Conservation (phyloP, 345 rosid species). For the Ricinus communis region DNA sequence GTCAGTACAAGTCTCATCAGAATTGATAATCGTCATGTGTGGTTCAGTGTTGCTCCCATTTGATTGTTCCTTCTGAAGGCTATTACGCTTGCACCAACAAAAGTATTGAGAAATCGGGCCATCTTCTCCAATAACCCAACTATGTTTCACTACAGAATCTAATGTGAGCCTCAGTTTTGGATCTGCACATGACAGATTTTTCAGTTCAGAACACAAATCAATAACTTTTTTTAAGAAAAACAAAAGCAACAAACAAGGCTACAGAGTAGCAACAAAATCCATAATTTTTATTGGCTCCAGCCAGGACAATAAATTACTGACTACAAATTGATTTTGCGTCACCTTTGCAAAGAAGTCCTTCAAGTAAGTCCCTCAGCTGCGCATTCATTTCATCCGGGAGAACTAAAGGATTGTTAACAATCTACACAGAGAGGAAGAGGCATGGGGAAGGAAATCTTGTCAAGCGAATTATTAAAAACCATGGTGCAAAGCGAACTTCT, state of each 20-base stretch:
- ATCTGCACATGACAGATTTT: slow-evolving; percentile 44
- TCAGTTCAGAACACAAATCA: slow-evolving; percentile 4
- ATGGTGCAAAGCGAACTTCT: neutral
- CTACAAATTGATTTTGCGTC: slow-evolving; percentile 12
- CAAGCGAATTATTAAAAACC: neutral
- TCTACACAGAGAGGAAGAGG: slow-evolving; percentile 48
- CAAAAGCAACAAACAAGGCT: neutral
- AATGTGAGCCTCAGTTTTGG: slow-evolving; percentile 72
- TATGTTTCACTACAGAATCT: slow-evolving; percentile 64
- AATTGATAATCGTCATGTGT: neutral
- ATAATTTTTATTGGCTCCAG: neutral
- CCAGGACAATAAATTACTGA: neutral
- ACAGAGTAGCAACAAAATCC: no score
- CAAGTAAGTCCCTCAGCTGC: slow-evolving; percentile 61
- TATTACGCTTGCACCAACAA: slow-evolving; percentile 83
- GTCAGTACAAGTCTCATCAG: slow-evolving; percentile 19
- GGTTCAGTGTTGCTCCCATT: slow-evolving; percentile 17
- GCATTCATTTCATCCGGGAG: slow-evolving; percentile 71
- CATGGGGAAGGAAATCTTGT: neutral
- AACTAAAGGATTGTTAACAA: slow-evolving; percentile 65
- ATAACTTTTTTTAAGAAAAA: neutral
- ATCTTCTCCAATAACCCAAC: slow-evolving; percentile 74
- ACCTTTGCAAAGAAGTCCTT: slow-evolving; percentile 96
- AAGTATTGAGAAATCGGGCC: slow-evolving; percentile 59
- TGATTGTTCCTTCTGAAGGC: slow-evolving; percentile 30